Evolutionary conservation across 768 basidiomycete genomes (phyloP).

Genomic region (Tephrocybe sp.): DNA sequence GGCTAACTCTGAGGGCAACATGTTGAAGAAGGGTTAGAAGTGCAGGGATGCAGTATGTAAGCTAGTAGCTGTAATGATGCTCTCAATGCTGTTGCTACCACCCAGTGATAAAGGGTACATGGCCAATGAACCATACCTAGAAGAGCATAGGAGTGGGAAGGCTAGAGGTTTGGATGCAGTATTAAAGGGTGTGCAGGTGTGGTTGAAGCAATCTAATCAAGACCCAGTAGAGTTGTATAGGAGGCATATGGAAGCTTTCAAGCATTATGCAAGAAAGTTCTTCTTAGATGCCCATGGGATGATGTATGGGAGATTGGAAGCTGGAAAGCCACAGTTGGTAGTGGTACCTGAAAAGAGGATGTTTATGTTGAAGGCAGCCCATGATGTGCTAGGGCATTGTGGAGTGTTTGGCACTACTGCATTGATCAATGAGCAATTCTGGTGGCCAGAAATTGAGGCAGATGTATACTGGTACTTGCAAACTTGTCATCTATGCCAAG

Average conservation of each 20-base stretch:
- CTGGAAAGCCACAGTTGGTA: constrained; percentile 20
- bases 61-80: too few relatives aligned
- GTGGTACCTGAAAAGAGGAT: constrained; percentile 13
- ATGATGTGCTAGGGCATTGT: constrained; percentile 22
- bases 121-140: too few relatives aligned
- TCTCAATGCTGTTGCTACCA: too few relatives aligned
- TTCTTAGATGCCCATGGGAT: background rate
- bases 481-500: constrained; percentile 34
- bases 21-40: background rate
- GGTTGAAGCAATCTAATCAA: background rate
- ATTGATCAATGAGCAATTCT: constrained; percentile 16
- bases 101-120: too few relatives aligned
- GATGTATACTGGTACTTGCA: constrained; percentile 31
- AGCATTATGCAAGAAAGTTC: background rate
- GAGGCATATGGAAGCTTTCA: background rate
- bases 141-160: too few relatives aligned
- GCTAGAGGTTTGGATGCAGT: too few relatives aligned
- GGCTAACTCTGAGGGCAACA: too few relatives aligned
- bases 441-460: constrained; percentile 19
- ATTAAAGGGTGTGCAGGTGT: background rate
- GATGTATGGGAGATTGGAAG: constrained; percentile 5
- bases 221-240: background rate
- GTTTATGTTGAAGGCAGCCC: constrained; percentile 19
- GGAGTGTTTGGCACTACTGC: constrained; percentile 6
- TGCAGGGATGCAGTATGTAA: too few relatives aligned